Evolutionary conservation across 2,329 filamentous ascomycete genomes (phyloP).

Genomic region (Phialophora verrucosa): DNA sequence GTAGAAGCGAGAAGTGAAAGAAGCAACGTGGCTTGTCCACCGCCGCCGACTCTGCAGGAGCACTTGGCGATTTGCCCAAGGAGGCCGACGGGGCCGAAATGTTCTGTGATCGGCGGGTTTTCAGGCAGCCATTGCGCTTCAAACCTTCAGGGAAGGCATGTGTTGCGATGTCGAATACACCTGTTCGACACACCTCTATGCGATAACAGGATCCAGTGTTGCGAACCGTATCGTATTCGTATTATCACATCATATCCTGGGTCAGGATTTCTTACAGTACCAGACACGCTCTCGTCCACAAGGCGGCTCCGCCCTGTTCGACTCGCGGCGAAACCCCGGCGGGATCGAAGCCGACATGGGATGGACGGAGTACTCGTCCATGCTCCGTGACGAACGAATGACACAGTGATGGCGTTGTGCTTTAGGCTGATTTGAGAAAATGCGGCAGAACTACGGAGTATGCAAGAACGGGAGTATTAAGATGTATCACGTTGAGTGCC

Average conservation of each 20-base stretch:
- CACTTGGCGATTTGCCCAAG: not conserved
- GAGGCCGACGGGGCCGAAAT: not conserved
- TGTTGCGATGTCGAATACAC: not conserved
- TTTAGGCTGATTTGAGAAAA: slow-evolving; percentile 6
- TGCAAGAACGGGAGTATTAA: too few relatives aligned
- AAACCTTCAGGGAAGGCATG: not conserved
- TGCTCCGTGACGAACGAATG: not conserved
- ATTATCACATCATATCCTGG: not conserved
- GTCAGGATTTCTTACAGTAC: not conserved
- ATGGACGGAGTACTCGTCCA: too few relatives aligned
- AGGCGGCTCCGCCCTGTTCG: not conserved
- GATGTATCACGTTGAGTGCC: too few relatives aligned
- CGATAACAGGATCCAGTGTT: not conserved
- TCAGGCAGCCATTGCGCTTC: not conserved
- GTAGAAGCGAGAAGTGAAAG: not conserved
- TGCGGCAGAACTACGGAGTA: not conserved
- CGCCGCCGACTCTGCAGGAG: too few relatives aligned
- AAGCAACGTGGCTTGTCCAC: not conserved
- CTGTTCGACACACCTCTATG: not conserved
- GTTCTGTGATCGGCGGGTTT: not conserved
- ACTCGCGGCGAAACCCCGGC: not conserved
- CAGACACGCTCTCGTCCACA: not conserved
- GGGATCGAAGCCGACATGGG: not conserved
- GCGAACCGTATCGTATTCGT: not conserved
- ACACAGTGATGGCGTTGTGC: not conserved